Base-by-base conservation (phyloP, 2,329 filamentous ascomycete species). In the Ceratocystis alfenasii region DNA sequence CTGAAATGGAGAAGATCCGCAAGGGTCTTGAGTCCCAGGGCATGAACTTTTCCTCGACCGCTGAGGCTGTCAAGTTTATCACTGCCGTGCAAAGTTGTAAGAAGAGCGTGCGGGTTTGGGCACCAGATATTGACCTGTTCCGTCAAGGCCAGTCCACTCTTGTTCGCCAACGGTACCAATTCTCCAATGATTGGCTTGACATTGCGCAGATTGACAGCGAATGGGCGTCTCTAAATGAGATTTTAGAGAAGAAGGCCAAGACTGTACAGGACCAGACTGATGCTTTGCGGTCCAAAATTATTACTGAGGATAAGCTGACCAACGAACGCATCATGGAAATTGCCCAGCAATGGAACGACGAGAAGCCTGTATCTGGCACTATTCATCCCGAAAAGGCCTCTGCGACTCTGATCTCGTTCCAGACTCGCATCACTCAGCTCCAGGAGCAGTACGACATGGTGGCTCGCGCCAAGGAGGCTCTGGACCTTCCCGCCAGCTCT, bases 1-100 rank as follows among this genome's bases (percentile, higher is more conserved):
- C 88, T 12, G 93, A 97, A 69, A 88, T 99, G 68, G 89, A 95
- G 71, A 91, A 91, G 75, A 90, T 93, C 8, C 85, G 93, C 28
- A 87, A 88, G 70, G 90, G 96, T 71, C 82, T 99, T 12, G 95
- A 99, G 76, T 84, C 87, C 45, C 92, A 96, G 73, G 93, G 90
- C 30, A 83, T 97, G 55, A 93, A 97, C 74, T 90, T 92, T 22
- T 93, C 90, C 3, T 97, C 94, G 1, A 99, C 94, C 3, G 93
- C 93, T 0, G 92, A 97, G 74, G 94, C 95, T 28, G 95, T 99
- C 3, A 90, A 94, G 46, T 99, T 99, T 76, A 99, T 99, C 73
- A 99, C 95, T 0, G 92, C 93, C 65, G 94, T 99, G 4, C 94
- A 99, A 76, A 90, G 90, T 72, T 96, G 91, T 78, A 95, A 95